Base-by-base conservation (phyloP, 306 rosid genomes). In the Rosa persica region DNA sequence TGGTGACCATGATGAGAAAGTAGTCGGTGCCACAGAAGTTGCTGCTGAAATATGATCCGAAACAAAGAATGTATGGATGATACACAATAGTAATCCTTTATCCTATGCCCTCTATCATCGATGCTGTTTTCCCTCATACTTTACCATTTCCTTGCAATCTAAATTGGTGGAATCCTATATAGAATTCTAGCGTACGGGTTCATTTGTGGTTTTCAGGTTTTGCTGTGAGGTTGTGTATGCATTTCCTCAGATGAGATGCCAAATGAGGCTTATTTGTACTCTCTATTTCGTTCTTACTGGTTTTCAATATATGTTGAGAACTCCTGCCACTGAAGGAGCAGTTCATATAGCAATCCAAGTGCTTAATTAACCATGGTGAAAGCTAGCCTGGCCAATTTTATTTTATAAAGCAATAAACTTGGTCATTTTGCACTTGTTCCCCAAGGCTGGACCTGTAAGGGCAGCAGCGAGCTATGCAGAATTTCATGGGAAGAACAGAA, bases 1-100 rank as follows among this genome's bases (percentile, higher is more conserved):
- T 39, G 46, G 47, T 60, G 97, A 90, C 69, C 75, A 85, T 55
- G 95, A 85, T 55, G 95, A 83, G 70, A 89, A 83, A 84, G 86
- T 79, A 27, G 77, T 74, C 76, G 78, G 77, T 34, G 87, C 84
- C 39, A 90, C 79, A 76, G 87, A 87, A 84, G 88, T 89, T 74
- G 87, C 87, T 6, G 84, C 93, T 1, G 86, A 88, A 62, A 85
- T 86, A 69, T 89, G 86, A 91, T 70, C 23, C 30, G 70, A 67
- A 55, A 71, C 46, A 40, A 8, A 43, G 34, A n/a, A 12, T 30
- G 2, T 30, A 30, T 34, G 64, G 43, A 51, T 72, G 4, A 51
- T 66, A 62, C 12, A 58, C 36, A 23, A 22, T 22, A 57, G 64
- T 22, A 11, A 58, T 20, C 61, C 61, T 12, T 52, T 52, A 76